Base-by-base conservation (phyloP, 1,284 basidiomycete genomes). In the Ustilago nuda region DNA sequence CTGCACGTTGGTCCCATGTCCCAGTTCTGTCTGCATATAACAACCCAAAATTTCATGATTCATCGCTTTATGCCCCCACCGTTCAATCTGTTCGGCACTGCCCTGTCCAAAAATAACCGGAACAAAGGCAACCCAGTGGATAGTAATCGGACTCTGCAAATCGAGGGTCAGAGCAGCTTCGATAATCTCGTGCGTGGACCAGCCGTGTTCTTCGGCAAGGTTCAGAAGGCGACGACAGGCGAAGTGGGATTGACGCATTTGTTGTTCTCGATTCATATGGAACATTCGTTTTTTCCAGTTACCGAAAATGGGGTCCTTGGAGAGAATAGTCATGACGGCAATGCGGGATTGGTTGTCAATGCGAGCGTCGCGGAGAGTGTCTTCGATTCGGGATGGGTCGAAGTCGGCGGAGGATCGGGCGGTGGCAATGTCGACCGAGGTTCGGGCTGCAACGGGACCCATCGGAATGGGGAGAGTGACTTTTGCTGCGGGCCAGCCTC, bases 1-100 rank as follows among this genome's bases (percentile, higher is more conserved):
- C 39, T 80, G 80, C 8, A 84, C 81, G 53, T 82, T 82, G 30
- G 80, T 82, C 8, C 93, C 93, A 76, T 94, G 93, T 0, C 90
- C 92, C 15, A 94, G 79, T 64, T 87, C 86, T 9, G 86, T 87
- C 74, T 87, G 86, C 48, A 73, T 82, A 68, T 84, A 83, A 58
- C 81, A 84, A 30, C 82, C 81, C 52, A 86, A 56, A 51, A 82
- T 83, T 66, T 84, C 78, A 63, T 82, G 79, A 48, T 73, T 77
- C 82, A 83, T 84, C 33, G 83, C 82, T 48, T 72, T 66, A 43
- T 71, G 55, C 3, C 70, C 79, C 82, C 82, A 83, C 27, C 75
- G 51, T n/a, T 81, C 81, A 33, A 81, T 78, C 71, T 83, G 82
- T 55, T 81, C 72, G 17, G 61, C 60, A 50, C 53, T 72, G 27